Conservation (phyloP, 306 rosid genomes). For the Rosa persica region DNA sequence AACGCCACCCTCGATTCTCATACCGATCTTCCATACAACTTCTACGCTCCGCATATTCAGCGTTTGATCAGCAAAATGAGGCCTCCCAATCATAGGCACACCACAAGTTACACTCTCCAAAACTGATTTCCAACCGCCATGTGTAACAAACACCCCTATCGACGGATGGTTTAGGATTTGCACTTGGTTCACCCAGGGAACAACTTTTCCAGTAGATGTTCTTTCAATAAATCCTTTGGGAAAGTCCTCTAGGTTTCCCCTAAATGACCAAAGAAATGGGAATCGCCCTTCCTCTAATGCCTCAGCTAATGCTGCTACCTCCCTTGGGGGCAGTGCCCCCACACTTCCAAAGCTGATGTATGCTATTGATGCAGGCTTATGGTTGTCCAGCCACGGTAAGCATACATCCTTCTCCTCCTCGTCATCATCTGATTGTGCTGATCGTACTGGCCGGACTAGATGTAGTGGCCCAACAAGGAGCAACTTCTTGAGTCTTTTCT, state of each 20-base stretch:
- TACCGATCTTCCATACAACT: neutral
- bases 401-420: neutral
- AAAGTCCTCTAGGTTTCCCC: neutral
- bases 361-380: neutral
- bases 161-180: conserved; percentile 2
- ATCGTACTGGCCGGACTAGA: neutral
- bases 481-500: neutral
- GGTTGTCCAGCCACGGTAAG: neutral
- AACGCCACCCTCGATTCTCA: neutral
- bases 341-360: conserved; percentile 8
- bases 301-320: neutral
- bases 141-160: neutral
- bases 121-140: conserved; percentile 1
- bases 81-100: conserved; percentile 9
- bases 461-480: neutral
- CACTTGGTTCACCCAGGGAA: conserved; percentile 7
- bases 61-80: neutral
- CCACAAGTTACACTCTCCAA: neutral
- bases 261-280: neutral
- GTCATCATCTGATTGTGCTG: neutral
- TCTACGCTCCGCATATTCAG: neutral
- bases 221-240: conserved; percentile 7
- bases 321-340: neutral
- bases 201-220: neutral
- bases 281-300: neutral